phyloP scores from a whole-genome alignment of 176 grass and related monocot species.

The Bonia amplexicaulis region DNA sequence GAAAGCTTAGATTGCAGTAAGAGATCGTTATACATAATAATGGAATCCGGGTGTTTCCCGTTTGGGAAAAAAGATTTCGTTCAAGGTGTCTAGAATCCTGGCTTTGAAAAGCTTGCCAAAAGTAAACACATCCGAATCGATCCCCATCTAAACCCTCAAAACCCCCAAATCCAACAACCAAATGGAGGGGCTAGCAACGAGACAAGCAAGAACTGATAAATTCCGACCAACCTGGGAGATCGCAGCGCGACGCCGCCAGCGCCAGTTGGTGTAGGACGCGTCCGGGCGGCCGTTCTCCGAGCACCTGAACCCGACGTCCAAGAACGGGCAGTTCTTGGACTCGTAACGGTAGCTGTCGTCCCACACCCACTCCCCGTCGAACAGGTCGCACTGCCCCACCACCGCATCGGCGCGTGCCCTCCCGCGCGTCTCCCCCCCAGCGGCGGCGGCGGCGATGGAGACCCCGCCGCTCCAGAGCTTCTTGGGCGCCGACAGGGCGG shows the following conservation, averaged over 20 bases:
- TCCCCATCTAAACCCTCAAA: background rate
- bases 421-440: background rate
- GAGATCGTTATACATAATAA: background rate
- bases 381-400: slow-evolving; percentile 62
- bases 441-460: background rate
- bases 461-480: slow-evolving; percentile 25
- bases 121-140: background rate
- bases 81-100: background rate
- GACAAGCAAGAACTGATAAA: background rate
- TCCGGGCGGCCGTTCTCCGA: slow-evolving; percentile 80
- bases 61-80: background rate
- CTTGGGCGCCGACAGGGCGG: slow-evolving; percentile 5
- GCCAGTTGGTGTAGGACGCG: slow-evolving; percentile 67
- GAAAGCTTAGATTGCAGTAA: background rate
- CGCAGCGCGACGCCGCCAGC: slow-evolving; percentile 70
- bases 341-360: slow-evolving; percentile 69
- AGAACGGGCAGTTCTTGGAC: slow-evolving; percentile 69
- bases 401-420: background rate
- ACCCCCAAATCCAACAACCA: background rate
- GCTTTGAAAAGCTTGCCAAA: too few species aligned
- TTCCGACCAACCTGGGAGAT: slow-evolving; percentile 59
- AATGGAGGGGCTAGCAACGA: background rate
- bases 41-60: too few species aligned
- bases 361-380: slow-evolving; percentile 84
- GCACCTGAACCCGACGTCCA: slow-evolving; percentile 79